These are phyloP conservation scores for Botryosphaeria dothidea DNA, from an alignment of 2,329 filamentous ascomycete genomes.

Conservation along the genomic window DNA sequence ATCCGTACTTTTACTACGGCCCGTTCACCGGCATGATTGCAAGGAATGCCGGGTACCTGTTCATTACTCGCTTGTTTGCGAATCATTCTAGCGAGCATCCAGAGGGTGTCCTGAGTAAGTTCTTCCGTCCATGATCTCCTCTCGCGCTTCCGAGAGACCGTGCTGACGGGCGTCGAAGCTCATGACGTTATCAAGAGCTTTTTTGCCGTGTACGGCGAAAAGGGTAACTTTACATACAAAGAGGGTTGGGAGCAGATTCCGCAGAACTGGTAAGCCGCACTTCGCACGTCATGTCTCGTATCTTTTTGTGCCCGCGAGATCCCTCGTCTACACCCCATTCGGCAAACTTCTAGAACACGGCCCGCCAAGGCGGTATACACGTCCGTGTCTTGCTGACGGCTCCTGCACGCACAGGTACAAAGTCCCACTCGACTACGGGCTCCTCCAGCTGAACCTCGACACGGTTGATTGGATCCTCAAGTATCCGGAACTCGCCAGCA, in stretches of 20 bases:
- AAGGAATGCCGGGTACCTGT: constrained; percentile 46
- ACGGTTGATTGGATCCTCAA: constrained; percentile 38
- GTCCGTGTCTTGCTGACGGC: not conserved
- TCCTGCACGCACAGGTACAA: constrained; percentile 52
- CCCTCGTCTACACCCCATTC: not conserved
- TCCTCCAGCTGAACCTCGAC: constrained; percentile 46
- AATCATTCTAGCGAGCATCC: constrained; percentile 5
- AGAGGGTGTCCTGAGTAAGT: not conserved
- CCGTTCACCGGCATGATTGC: constrained; percentile 53
- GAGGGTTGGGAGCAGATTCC: not conserved
- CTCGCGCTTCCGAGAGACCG: not conserved
- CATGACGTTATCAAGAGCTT: constrained; percentile 1
- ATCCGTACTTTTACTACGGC: constrained; percentile 58
- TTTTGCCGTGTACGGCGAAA: not conserved
- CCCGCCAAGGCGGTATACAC: not conserved
- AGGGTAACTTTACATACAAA: not conserved
- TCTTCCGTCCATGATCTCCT: not conserved
- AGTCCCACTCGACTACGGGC: constrained; percentile 46
- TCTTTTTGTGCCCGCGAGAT: too few relatives aligned
- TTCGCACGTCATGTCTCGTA: not conserved
- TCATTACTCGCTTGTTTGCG: constrained; percentile 33
- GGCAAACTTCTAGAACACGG: not conserved
- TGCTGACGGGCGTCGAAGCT: not conserved
- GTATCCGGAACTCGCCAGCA: constrained; percentile 41
- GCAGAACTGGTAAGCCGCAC: not conserved